A percentile compares a stretch with the other conserved stretches of the same genome.
Evolutionary conservation across 768 basidiomycete species (phyloP).

Genomic region (Boletus rubescentipes): DNA sequence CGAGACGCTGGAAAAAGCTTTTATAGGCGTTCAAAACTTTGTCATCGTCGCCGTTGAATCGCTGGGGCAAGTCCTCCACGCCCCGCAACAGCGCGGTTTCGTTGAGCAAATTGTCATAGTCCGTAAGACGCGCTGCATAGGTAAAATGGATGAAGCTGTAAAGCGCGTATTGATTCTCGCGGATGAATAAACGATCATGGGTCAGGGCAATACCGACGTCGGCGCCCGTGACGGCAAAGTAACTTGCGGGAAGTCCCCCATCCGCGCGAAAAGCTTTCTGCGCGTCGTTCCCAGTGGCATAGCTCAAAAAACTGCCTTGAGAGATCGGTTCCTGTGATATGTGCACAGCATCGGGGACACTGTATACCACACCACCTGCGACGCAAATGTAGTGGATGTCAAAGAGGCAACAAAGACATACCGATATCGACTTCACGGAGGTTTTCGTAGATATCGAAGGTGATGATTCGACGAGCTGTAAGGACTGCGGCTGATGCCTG

Average conservation of each 20-base stretch:
- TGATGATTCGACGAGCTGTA: slow-evolving; percentile 3
- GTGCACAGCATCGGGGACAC: neutral
- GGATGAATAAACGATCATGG: neutral
- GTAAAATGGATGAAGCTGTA: neutral
- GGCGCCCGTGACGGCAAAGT: slow-evolving; percentile 3
- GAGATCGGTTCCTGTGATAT: neutral
- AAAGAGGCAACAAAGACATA: neutral
- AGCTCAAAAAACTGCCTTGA: neutral
- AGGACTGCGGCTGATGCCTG: neutral
- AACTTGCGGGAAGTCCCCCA: neutral
- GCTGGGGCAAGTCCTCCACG: neutral
- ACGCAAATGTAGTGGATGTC: neutral
- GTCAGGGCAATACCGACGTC: neutral
- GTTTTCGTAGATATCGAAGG: neutral
- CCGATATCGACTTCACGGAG: neutral
- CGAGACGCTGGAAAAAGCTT: neutral
- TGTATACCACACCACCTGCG: neutral
- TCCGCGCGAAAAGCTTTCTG: neutral
- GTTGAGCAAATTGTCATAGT: slow-evolving; percentile 5
- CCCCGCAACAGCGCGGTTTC: neutral
- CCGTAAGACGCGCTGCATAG: neutral
- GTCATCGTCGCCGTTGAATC: neutral
- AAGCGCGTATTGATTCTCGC: neutral
- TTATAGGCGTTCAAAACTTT: neutral
- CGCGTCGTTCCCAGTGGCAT: neutral